Evolutionary conservation across 2,329 filamentous ascomycete species (phyloP).

Genomic region (Nothophoma quercina): DNA sequence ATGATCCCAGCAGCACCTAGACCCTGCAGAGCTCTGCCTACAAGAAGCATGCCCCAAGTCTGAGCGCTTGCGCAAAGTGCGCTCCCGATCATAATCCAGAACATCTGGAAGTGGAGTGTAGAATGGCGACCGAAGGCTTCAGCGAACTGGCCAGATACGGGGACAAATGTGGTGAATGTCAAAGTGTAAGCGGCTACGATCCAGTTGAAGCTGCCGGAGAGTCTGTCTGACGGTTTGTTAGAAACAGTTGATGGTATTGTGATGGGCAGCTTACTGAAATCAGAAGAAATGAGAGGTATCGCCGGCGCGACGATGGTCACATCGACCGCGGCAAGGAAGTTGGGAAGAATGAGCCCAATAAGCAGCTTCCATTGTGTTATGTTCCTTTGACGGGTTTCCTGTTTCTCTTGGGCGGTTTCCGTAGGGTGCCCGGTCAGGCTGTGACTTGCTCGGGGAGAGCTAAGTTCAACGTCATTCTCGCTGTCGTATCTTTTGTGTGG

Average conservation of each 20-base stretch:
- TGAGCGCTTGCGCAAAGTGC: conserved; percentile 68
- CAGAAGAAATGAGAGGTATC: conserved; percentile 67
- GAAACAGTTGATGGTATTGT: background rate
- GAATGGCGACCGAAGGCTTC: conserved; percentile 71
- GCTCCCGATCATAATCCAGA: conserved; percentile 63
- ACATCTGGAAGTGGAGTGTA: conserved; percentile 64
- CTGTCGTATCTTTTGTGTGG: background rate
- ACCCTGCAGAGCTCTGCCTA: conserved; percentile 70
- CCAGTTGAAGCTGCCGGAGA: conserved; percentile 64
- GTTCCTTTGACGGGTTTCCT: conserved; percentile 25
- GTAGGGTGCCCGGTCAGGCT: background rate
- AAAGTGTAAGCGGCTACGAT: conserved; percentile 74
- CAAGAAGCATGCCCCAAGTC: conserved; percentile 65
- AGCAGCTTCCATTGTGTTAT: conserved; percentile 67
- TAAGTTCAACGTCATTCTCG: conserved; percentile 3
- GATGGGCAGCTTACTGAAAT: conserved; percentile 60
- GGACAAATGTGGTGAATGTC: conserved; percentile 71
- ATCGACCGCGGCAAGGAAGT: conserved; percentile 68
- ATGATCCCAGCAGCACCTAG: conserved; percentile 67
- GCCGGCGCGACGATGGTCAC: conserved; percentile 70
- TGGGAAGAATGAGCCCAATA: conserved; percentile 66
- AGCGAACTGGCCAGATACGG: conserved; percentile 69
- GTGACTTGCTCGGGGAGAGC: conserved; percentile 4
- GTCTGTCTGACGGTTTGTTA: conserved; percentile 53
- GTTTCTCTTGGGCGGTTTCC: conserved; percentile 21